phyloP scores from a whole-genome alignment of 257 asterid genomes.

The Fraxinus americana region DNA sequence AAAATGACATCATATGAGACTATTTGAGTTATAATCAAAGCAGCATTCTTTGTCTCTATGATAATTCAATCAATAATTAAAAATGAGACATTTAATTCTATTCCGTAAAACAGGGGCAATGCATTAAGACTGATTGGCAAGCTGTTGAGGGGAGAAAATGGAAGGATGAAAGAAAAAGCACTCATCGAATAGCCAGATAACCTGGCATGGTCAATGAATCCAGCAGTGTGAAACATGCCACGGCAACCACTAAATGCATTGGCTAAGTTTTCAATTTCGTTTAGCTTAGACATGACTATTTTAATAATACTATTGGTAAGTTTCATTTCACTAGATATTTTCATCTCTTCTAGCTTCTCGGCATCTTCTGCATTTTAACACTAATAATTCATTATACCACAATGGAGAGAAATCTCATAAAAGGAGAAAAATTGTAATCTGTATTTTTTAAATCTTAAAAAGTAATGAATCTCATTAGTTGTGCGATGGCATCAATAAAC shows the following conservation, averaged over 20 bases:
- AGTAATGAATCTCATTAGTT: background rate
- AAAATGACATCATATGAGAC: background rate
- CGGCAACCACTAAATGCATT: slow-evolving; percentile 78
- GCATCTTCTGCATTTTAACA: slow-evolving; percentile 66
- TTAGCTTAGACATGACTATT: slow-evolving; percentile 65
- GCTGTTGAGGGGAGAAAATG: background rate
- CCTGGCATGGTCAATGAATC: slow-evolving; percentile 87
- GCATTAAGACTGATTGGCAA: background rate
- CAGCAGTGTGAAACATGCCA: slow-evolving; percentile 82
- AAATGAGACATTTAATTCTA: too few species aligned
- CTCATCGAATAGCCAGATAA: slow-evolving; percentile 89
- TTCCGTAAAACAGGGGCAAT: background rate
- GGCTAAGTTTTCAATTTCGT: slow-evolving; percentile 52
- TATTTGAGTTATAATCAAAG: background rate
- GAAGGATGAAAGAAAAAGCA: slow-evolving; percentile 1
- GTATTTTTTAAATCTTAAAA: background rate
- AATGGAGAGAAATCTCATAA: background rate
- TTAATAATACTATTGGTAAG: slow-evolving; percentile 49
- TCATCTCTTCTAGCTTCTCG: slow-evolving; percentile 81
- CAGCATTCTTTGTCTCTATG: background rate
- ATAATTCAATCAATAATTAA: background rate
- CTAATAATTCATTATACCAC: slow-evolving; percentile 6
- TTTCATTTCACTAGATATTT: slow-evolving; percentile 73
- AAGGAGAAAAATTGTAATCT: too few species aligned
- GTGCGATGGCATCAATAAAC: too few species aligned